These are phyloP conservation scores for Wilhelminamyces savonicus DNA, from an alignment of 805 yeast genomes.

Conservation along the genomic window DNA sequence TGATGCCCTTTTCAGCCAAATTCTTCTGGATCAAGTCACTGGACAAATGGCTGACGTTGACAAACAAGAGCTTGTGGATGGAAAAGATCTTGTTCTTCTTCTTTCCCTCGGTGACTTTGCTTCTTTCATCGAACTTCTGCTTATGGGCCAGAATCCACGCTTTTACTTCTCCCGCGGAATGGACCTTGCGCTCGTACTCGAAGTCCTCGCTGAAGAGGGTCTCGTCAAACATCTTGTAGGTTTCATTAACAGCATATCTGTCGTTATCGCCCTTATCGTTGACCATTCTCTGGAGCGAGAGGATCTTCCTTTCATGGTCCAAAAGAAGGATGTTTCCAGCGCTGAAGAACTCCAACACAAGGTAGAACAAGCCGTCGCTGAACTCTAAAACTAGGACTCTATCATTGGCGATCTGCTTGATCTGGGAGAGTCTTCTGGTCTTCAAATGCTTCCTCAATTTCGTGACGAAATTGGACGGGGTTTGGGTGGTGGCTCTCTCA, in stretches of 20 bases:
- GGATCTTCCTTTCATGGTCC: conserved; percentile 60
- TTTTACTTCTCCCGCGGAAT: conserved; percentile 22
- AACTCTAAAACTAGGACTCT: conserved; percentile 80
- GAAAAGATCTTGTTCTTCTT: conserved; percentile 45
- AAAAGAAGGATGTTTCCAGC: conserved; percentile 86
- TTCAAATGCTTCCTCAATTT: conserved; percentile 84
- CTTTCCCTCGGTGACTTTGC: conserved; percentile 1
- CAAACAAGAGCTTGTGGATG: conserved; percentile 63
- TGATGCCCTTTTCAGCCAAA: conserved; percentile 40
- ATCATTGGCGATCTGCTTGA: conserved; percentile 73
- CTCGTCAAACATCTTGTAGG: conserved; percentile 55
- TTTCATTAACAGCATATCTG: conserved; percentile 68
- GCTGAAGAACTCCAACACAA: conserved; percentile 88
- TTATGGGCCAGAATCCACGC: conserved; percentile 36
- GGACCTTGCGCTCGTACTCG: conserved; percentile 9
- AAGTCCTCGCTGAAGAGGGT: conserved; percentile 31
- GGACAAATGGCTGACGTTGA: conserved; percentile 67
- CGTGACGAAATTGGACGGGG: conserved; percentile 80
- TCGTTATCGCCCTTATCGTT: conserved; percentile 62
- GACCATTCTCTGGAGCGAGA: conserved; percentile 74
- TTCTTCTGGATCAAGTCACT: conserved; percentile 68
- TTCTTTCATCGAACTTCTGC: conserved; percentile 12
- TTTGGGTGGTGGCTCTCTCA: conserved; percentile 71
- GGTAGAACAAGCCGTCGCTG: conserved; percentile 70
- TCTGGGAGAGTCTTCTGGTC: conserved; percentile 64